These are phyloP conservation scores for Alnus rubra DNA, from an alignment of 306 rosid species.

Conservation along the genomic window DNA sequence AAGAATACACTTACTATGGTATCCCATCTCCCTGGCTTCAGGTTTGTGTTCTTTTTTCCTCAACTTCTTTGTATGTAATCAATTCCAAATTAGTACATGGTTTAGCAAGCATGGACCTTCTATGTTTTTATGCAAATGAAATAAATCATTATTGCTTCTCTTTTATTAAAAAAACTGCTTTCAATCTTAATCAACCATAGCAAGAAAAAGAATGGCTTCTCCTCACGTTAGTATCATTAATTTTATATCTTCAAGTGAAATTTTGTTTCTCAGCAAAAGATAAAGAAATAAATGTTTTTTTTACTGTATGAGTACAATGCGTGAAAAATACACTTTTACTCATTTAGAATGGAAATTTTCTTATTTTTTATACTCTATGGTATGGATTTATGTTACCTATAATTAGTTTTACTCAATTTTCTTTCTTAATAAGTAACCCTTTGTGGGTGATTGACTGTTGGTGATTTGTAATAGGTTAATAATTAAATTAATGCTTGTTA, in stretches of 20 bases:
- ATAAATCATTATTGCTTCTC: not conserved
- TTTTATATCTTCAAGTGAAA: not conserved
- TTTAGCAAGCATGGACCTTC: not conserved
- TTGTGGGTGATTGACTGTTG: not conserved
- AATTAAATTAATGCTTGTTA: slow-evolving; percentile 22
- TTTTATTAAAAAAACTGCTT: not conserved
- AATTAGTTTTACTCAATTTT: not conserved
- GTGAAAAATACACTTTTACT: not conserved
- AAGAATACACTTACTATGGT: slow-evolving; percentile 97
- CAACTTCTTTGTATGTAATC: slow-evolving; percentile 23
- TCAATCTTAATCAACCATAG: not conserved
- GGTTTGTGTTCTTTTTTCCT: slow-evolving; percentile 54
- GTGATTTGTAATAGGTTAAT: slow-evolving; percentile 7
- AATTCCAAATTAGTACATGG: slow-evolving; percentile 14
- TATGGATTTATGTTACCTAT: not conserved
- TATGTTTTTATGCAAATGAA: too few relatives aligned
- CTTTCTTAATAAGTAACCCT: not conserved
- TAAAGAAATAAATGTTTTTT: not conserved
- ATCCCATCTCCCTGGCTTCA: slow-evolving; percentile 99
- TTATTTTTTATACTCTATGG: not conserved
- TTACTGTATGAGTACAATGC: not conserved
- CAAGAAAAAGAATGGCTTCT: not conserved
- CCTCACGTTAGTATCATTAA: not conserved
- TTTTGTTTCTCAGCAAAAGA: not conserved
- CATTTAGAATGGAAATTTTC: not conserved